Percentiles rank a stretch among this genome's conserved stretches.
Evolutionary conservation across 257 asterid species (phyloP).

Genomic region (Solanum pimpinellifolium): DNA sequence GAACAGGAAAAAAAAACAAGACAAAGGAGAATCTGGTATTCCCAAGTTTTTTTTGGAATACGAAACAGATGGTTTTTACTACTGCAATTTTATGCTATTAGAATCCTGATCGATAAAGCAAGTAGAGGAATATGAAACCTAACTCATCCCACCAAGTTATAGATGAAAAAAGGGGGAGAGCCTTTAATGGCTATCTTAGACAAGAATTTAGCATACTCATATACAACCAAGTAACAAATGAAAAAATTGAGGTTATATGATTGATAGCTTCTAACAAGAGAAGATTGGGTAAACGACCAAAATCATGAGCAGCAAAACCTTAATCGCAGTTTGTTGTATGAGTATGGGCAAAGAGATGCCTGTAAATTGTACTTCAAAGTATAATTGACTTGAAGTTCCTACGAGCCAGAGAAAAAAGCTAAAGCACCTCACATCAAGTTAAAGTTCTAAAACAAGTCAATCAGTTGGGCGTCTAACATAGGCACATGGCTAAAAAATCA

Average conservation of each 20-base stretch:
- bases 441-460: not conserved
- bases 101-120: not conserved
- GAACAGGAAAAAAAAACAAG: not conserved
- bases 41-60: not conserved
- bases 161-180: not conserved
- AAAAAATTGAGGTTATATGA: not conserved
- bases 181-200: not conserved
- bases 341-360: not conserved
- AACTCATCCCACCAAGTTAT: not conserved
- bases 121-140: not conserved
- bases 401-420: not conserved
- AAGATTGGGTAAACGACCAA: not conserved
- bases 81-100: not conserved
- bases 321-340: not conserved
- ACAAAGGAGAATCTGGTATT: not conserved
- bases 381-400: not conserved
- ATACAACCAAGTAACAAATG: not conserved
- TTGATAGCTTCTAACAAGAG: not conserved
- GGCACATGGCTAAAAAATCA: not conserved
- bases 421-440: not conserved
- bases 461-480: not conserved
- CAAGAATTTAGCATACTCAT: not conserved
- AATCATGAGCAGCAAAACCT: not conserved
- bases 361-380: not conserved
- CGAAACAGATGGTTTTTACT: not conserved